Conservation (phyloP, 257 asterid genomes). For the Solanum phureja region DNA sequence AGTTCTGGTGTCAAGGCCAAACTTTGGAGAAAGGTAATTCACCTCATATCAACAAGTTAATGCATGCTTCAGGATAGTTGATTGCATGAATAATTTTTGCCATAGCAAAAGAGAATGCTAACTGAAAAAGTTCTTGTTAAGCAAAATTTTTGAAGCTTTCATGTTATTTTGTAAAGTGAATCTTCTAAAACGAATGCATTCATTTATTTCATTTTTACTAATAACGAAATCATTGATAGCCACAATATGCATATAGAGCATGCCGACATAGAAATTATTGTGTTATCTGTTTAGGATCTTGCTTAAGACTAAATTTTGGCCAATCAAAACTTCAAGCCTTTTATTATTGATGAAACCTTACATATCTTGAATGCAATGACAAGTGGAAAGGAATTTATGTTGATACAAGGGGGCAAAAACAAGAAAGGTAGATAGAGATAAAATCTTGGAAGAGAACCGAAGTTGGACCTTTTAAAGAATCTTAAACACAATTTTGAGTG, state of each 20-base stretch:
- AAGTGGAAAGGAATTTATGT: not conserved
- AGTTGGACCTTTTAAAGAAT: not conserved
- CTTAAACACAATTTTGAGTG: not conserved
- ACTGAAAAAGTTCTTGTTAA: not conserved
- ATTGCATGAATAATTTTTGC: not conserved
- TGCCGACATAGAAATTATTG: not conserved
- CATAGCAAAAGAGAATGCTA: not conserved
- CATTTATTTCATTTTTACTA: not conserved
- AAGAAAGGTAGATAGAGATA: not conserved
- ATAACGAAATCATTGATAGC: not conserved
- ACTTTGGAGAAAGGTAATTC: constrained; percentile 39
- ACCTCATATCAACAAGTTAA: not conserved
- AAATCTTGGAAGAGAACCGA: not conserved
- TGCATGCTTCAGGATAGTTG: constrained; percentile 12
- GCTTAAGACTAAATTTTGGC: not conserved
- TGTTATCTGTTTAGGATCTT: not conserved
- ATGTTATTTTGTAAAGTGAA: not conserved
- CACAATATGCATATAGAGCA: not conserved
- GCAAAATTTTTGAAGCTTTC: not conserved
- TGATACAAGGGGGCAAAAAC: not conserved
- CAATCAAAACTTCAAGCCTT: not conserved
- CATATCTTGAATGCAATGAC: not conserved
- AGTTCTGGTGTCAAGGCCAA: constrained; percentile 92
- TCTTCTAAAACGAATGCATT: not conserved
- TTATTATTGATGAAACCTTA: not conserved